A percentile compares a stretch with the other conserved stretches of the same genome.
These are phyloP conservation scores for Auricularia cornea DNA, from an alignment of 768 basidiomycete species.

Conservation along the genomic window DNA sequence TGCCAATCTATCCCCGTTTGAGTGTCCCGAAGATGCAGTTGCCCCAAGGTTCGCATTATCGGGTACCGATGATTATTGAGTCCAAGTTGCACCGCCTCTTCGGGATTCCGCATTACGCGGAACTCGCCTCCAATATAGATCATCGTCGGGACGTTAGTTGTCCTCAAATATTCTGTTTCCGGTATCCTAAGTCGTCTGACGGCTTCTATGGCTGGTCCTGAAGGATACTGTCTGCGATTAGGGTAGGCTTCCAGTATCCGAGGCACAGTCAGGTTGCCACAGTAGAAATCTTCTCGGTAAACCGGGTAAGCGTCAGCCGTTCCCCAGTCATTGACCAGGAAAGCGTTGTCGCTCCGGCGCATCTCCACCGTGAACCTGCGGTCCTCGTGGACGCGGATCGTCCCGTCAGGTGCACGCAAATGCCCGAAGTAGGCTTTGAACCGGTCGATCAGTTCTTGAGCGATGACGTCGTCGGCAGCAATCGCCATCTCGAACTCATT, in stretches of 20 bases:
- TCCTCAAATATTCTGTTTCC: too few species aligned
- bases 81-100: not conserved
- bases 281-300: not conserved
- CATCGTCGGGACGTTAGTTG: not conserved
- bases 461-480: not conserved
- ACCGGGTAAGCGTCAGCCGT: not conserved
- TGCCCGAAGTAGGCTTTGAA: not conserved
- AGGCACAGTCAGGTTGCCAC: not conserved
- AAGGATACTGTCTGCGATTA: not conserved
- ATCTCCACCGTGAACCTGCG: not conserved
- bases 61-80: not conserved
- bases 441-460: not conserved
- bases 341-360: not conserved
- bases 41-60: not conserved
- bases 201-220: not conserved
- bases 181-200: not conserved
- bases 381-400: not conserved
- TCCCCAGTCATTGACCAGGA: not conserved
- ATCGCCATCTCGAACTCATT: not conserved
- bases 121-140: not conserved
- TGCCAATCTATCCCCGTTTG: not conserved
- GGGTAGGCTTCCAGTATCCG: not conserved
- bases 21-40: not conserved
- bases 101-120: not conserved
- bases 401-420: not conserved